Base-by-base conservation (phyloP, 139 green algal genomes). In the Closterium sp. region DNA sequence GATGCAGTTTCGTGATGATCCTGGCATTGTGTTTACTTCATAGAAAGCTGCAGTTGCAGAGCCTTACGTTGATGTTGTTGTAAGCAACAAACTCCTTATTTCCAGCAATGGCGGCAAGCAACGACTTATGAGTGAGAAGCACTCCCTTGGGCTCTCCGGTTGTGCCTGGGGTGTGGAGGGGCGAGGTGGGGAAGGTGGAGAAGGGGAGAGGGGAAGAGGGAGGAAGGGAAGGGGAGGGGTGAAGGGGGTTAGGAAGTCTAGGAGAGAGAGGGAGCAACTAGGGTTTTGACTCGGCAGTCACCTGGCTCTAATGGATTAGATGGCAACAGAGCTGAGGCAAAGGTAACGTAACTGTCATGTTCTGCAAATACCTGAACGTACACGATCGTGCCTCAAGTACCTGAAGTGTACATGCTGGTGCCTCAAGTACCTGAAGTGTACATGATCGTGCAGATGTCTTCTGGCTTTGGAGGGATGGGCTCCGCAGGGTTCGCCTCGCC, bases 121-220 rank as follows among this genome's bases (percentile, higher is more conserved):
- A 28, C 16, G 87, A 33, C 21, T 10, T n/a, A n/a, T 91, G 88
- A 30, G 90, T 76, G 16, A 93, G 16, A 36, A 92, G 87, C 55
- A 92, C 90, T 76, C 55, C 96, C 92, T 98, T 98, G 43, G 97
- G 96, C 81, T 92, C 87, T 2, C 97, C 97, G 0, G 97, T 98
- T 2, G 97, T 98, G n/a, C 97, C 93, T 64, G 76, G 55, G 12
- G 55, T 76, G 55, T 2, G 55, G 25, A 76, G 55, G 25, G 55
- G 55, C 16, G 55, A 19, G 4, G 25, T 76, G 4, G 25, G 55
- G 55, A 19, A 76, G 55, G 55, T 16, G 3, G 25, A 16, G 12
- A 2, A 76, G 12, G 55, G 4, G 25, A 76, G 55, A 19, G 55
- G 55, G 55, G 4, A 76, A 28, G 4, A 76, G 55, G 55, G 55